A percentile compares a stretch with the other conserved stretches of the same genome.
Conservation (phyloP, 176 grass and related monocot species). For the Eragrostis nindensis region DNA sequence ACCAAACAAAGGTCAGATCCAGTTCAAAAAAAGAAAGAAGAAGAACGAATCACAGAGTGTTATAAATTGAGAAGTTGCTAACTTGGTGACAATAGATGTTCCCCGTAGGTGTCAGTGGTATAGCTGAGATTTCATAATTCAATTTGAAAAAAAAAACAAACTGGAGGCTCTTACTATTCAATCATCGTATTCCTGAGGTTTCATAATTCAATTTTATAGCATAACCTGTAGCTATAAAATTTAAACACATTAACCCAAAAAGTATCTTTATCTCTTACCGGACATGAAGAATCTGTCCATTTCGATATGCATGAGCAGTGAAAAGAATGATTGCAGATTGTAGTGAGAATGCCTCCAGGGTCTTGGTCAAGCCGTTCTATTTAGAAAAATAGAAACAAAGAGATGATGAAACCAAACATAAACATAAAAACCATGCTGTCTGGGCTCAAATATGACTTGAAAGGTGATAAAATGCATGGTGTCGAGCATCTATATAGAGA, state of each 20-base stretch:
- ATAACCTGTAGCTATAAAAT: neutral
- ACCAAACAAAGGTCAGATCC: constrained; percentile 28
- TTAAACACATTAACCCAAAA: neutral
- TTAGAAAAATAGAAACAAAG: constrained; percentile 6
- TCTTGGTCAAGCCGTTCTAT: constrained; percentile 95
- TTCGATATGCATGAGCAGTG: constrained; percentile 98
- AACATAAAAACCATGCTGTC: constrained; percentile 19
- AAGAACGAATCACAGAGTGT: neutral
- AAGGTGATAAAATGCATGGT: constrained; percentile 10
- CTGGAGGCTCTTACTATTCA: neutral
- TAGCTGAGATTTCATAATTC: no score
- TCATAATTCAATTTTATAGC: no score
- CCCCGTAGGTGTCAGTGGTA: neutral
- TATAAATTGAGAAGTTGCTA: constrained; percentile 21
- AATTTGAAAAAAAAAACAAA: neutral
- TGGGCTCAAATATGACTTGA: constrained; percentile 14
- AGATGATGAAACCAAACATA: constrained; percentile 17
- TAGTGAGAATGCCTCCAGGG: constrained; percentile 84
- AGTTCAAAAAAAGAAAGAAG: neutral
- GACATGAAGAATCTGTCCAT: constrained; percentile 97
- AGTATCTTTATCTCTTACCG: constrained; percentile 62
- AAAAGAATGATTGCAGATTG: constrained; percentile 98
- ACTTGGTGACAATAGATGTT: constrained; percentile 19
- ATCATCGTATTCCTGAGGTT: no score
- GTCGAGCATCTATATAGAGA: neutral